These are phyloP conservation scores for Dothidotthia symphoricarpi DNA, from an alignment of 2,329 filamentous ascomycete species.

Conservation along the genomic window DNA sequence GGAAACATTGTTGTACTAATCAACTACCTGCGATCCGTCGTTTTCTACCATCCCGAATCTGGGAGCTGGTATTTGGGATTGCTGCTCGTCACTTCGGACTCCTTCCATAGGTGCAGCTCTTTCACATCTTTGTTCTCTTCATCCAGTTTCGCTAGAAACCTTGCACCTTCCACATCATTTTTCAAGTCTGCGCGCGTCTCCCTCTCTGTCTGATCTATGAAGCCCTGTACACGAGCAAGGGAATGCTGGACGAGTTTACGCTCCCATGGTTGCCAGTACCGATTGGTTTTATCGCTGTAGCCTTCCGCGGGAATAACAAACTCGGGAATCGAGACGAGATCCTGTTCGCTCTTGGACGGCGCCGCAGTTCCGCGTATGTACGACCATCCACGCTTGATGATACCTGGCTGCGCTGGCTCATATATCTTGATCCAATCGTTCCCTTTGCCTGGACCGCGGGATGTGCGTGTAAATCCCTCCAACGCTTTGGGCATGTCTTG, in stretches of 20 bases:
- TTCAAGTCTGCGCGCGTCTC: background rate
- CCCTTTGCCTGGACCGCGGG: background rate
- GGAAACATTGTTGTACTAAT: too few species aligned
- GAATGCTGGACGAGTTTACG: conserved; percentile 1
- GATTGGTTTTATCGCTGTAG: background rate
- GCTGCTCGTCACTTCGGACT: background rate
- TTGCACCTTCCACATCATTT: background rate
- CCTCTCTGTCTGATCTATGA: background rate
- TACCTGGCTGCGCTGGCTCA: background rate
- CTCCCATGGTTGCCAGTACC: conserved; percentile 1
- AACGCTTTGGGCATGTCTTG: conserved; percentile 1
- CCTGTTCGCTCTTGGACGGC: conserved; percentile 1
- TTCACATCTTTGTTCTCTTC: conserved; percentile 2
- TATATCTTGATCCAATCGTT: conserved; percentile 5
- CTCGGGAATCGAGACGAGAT: conserved; percentile 2
- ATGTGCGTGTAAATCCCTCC: conserved; percentile 1
- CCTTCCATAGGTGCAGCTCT: conserved; percentile 1
- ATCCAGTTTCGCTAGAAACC: conserved; percentile 2
- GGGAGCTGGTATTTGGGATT: conserved; percentile 1
- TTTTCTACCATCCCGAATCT: too few species aligned
- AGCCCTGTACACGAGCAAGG: background rate
- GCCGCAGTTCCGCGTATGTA: background rate
- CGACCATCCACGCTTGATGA: conserved; percentile 3
- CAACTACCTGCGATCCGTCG: too few species aligned
- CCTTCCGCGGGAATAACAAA: conserved; percentile 4